Evolutionary conservation across 208 protist species (phyloP), one percentile per base, ranked within the genome.

Genomic region (Phytomonas serpens): DNA sequence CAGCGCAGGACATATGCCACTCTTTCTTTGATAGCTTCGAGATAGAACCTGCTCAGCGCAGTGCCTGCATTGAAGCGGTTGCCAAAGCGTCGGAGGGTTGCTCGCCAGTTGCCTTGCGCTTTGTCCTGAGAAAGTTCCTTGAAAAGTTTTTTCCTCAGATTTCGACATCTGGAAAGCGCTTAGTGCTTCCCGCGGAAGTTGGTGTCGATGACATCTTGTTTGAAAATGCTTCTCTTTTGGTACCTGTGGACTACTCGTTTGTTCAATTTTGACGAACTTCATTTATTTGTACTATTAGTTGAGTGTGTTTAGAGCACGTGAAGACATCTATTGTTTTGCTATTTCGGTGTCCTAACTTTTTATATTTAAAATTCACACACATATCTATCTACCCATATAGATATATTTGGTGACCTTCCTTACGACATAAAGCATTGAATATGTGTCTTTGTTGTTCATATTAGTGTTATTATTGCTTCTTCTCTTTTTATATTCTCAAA

Each of bases 1-100:
- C 82, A 1, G 87, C 85, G 23, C 40, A 40, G 33, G 79, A 73
- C 11, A 91, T 94, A 81, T 75, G 78, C 51, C 16, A 33, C 3
- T 61, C 73, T 30, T 96, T 94, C 67, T 92, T 96, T 51, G 27
- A 61, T 19, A 64, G 34, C 27, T 96, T 92, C 64, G 65, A 74
- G 13, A 27, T 23, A 27, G 47, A 57, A 6, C 47, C 47, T 27
- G 16, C 47, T 57, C 19, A 57, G 47, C 47, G 47, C 47, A 57
- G 23, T 6, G 10, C 11, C 19, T 57, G 47, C 16, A 57, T 57
- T 23, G 47, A 57, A 27, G 47, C 19, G 47, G 23, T 57, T 57
- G 47, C 47, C 1, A 57, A 57, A 57, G 47, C 47, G n/a, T 79
- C 84, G 13, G 72, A 74, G 33, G 84, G 85, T 31, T 85, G 85